Conservation (phyloP, 164 flowering plant species). For the Brasenia schreberi region DNA sequence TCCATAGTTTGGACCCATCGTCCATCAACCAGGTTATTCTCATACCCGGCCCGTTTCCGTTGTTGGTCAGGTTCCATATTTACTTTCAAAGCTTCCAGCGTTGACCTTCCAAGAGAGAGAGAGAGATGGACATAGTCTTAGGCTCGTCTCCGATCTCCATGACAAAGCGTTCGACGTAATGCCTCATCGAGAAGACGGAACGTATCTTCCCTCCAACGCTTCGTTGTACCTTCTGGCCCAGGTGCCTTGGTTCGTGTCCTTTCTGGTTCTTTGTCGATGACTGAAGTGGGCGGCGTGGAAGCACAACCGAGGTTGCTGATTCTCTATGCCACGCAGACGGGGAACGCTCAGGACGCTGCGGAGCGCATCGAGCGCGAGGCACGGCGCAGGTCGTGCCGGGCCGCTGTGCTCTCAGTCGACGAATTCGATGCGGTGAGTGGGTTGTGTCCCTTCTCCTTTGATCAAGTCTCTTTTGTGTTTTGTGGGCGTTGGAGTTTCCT, state of each 20-base stretch:
- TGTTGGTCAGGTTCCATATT: too few relatives aligned
- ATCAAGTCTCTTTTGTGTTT: not conserved
- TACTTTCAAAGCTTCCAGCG: too few relatives aligned
- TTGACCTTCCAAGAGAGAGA: too few relatives aligned
- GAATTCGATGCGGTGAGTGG: conserved; percentile 44
- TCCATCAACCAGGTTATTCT: too few relatives aligned
- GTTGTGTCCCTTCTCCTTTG: not conserved
- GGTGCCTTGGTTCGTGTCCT: not conserved
- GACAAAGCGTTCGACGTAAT: not conserved
- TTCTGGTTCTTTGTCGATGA: not conserved
- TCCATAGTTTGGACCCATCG: too few relatives aligned
- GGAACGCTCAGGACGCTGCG: conserved; percentile 80
- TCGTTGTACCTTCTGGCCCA: not conserved
- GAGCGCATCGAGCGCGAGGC: conserved; percentile 82
- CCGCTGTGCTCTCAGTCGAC: conserved; percentile 41
- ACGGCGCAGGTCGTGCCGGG: conserved; percentile 53
- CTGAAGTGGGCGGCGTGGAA: conserved; percentile 7
- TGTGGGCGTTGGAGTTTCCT: not conserved
- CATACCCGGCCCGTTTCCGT: too few relatives aligned
- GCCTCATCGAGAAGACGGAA: not conserved
- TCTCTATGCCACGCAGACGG: conserved; percentile 70
- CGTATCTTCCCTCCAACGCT: not conserved
- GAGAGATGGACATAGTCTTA: too few relatives aligned
- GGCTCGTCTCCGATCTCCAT: too few relatives aligned
- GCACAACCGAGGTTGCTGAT: conserved; percentile 31